Base-by-base conservation (phyloP, 441 rosid species). In the Biscutella auriculata region DNA sequence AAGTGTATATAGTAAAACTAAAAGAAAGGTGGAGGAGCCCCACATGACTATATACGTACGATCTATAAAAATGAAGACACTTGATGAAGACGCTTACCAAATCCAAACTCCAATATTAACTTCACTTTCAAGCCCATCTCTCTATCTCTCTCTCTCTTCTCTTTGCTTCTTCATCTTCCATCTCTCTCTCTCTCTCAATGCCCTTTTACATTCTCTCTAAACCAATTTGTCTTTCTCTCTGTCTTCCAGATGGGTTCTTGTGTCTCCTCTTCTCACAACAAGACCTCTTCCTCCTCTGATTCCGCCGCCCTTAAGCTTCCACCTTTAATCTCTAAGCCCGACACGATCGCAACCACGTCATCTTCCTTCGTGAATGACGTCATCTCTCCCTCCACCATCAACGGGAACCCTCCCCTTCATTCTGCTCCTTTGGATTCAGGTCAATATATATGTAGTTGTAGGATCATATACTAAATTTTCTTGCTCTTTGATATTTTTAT, bases 221-320 rank as follows among this genome's bases (percentile, higher is more conserved):
- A 36, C 42, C 10, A 12, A 11, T 15, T 26, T 14, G n/a, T n/a
- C n/a, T n/a, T n/a, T 33, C 29, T 8, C 29, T 47, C 50, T 39
- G 34, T 36, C 56, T 21, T 49, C 11, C 26, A 52, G 32, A 67
- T 66, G 70, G 70, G 70, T 19, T 66, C 65, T 0, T 66, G 70
- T 28, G 60, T 66, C 42, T 66, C 70, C 70, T 66, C 70, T 52
- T 58, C 60, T 66, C 65, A 51, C 28, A 52, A 43, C 46, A 58
- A 27, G 53, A 50, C 6, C 59, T 50, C 52, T 45, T 41, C 53
- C 36, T 14, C 52, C 52, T 48, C 70, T 55, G 41, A 36, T 28
- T 54, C 68, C 27, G 34, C 32, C 37, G 14, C n/a, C n/a, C n/a
- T 30, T 4, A 55, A 46, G 42, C 63, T 47, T 40, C 17, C 63